Conservation (phyloP, 306 rosid genomes). For the Crataegus laevigata region DNA sequence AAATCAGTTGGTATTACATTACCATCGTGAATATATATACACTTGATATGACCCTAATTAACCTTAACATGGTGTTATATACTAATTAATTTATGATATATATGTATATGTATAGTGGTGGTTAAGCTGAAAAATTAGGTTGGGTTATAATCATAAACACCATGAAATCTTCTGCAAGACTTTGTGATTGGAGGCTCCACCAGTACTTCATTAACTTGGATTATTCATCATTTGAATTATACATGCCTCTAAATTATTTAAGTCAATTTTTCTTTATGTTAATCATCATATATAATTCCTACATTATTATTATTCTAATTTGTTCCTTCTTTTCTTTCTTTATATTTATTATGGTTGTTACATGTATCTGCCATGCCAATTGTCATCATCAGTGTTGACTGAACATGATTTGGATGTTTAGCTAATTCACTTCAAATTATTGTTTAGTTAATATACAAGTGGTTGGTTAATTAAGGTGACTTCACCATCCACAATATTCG, state of each 20-base stretch:
- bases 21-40: background rate
- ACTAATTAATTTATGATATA: background rate
- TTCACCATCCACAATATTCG: too few relatives aligned
- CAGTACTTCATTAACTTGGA: background rate
- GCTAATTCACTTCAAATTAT: background rate
- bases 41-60: background rate
- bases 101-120: background rate
- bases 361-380: too few relatives aligned
- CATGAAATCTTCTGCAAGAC: background rate
- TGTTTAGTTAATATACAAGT: background rate
- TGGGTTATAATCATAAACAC: conserved; percentile 7
- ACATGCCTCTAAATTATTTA: background rate
- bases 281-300: background rate
- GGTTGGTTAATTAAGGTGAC: background rate
- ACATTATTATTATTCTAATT: background rate
- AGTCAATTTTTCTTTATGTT: background rate
- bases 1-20: conserved; percentile 19
- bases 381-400: background rate
- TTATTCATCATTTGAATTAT: background rate
- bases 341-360: too few relatives aligned
- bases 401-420: background rate
- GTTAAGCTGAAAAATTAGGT: background rate
- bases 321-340: background rate
- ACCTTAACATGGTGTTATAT: background rate
- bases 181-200: background rate